A percentile compares a stretch with the other conserved stretches of the same genome.
These are phyloP conservation scores for Fistulina hepatica DNA, from an alignment of 1,284 basidiomycete species.

Conservation along the genomic window DNA sequence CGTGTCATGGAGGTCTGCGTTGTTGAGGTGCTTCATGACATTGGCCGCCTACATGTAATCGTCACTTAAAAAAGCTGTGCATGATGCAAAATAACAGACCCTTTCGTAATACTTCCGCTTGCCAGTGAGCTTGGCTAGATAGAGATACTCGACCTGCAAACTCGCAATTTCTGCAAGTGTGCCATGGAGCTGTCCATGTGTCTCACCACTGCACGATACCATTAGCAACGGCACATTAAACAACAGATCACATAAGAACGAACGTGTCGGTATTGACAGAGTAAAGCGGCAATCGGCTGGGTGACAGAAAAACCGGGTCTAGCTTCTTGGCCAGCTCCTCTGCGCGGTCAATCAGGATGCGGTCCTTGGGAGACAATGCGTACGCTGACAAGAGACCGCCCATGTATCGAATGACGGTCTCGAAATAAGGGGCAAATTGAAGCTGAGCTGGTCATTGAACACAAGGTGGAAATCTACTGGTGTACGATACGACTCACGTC, in stretches of 20 bases:
- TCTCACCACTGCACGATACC: constrained; percentile 17
- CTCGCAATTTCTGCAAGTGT: constrained; percentile 46
- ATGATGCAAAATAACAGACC: constrained; percentile 25
- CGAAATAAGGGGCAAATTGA: constrained; percentile 56
- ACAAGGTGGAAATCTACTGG: neutral
- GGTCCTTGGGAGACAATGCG: constrained; percentile 46
- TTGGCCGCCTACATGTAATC: constrained; percentile 31
- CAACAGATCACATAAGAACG: constrained; percentile 10
- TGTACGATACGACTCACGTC: constrained; percentile 17
- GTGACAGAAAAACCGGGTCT: constrained; percentile 40
- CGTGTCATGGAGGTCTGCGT: constrained; percentile 30
- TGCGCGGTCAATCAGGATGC: constrained; percentile 34
- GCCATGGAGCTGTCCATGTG: constrained; percentile 26
- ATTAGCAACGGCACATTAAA: neutral
- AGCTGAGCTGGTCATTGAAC: constrained; percentile 15
- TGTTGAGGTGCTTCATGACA: constrained; percentile 38
- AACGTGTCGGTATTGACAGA: constrained; percentile 39
- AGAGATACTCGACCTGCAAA: constrained; percentile 47
- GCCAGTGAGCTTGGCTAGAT: constrained; percentile 44
- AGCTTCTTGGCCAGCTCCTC: constrained; percentile 41
- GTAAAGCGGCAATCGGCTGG: constrained; percentile 38
- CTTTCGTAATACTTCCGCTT: constrained; percentile 34
- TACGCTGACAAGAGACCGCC: constrained; percentile 79
- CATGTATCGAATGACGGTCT: constrained; percentile 81
- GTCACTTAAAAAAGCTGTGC: too few relatives aligned